These are phyloP conservation scores for Lactarius sp. DNA, from an alignment of 768 basidiomycete species.

Conservation along the genomic window DNA sequence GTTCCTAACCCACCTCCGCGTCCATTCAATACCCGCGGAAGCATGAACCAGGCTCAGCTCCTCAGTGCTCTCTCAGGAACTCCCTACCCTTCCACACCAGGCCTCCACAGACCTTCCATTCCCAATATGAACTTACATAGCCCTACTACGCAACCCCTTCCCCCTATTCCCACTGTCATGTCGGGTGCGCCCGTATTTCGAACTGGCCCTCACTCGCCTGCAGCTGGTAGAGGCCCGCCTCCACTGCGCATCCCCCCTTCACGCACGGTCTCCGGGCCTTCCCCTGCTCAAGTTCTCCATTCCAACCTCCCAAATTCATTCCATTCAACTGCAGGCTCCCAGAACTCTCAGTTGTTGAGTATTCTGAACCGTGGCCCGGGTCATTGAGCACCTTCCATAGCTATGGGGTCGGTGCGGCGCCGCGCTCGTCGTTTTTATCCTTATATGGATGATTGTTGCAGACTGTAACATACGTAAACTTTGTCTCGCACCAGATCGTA, in stretches of 20 bases:
- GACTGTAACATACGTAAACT: constrained; percentile 20
- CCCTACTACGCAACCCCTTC: neutral
- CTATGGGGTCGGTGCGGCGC: neutral
- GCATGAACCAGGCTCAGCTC: constrained; percentile 50
- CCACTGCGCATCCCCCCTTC: constrained; percentile 14
- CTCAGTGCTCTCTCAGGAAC: constrained; percentile 41
- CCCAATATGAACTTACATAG: constrained; percentile 4
- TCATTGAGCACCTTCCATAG: constrained; percentile 13
- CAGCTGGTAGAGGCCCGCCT: constrained; percentile 8
- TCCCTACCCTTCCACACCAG: constrained; percentile 18
- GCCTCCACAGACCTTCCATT: constrained; percentile 9
- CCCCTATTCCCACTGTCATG: constrained; percentile 13
- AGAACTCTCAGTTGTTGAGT: constrained; percentile 16
- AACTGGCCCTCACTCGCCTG: constrained; percentile 17
- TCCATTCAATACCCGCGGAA: constrained; percentile 34
- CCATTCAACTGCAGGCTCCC: neutral
- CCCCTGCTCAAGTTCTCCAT: neutral
- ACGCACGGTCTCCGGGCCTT: constrained; percentile 8
- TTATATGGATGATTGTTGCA: constrained; percentile 23
- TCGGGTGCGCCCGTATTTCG: constrained; percentile 13
- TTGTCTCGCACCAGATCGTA: constrained; percentile 19
- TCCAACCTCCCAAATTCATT: constrained; percentile 7
- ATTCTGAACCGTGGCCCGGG: constrained; percentile 22
- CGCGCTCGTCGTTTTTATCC: constrained; percentile 9
- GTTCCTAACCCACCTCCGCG: constrained; percentile 26